Percentiles rank a stretch among this genome's conserved stretches.
Conservation (phyloP, 805 yeast species). For the Kazachstania africana region DNA sequence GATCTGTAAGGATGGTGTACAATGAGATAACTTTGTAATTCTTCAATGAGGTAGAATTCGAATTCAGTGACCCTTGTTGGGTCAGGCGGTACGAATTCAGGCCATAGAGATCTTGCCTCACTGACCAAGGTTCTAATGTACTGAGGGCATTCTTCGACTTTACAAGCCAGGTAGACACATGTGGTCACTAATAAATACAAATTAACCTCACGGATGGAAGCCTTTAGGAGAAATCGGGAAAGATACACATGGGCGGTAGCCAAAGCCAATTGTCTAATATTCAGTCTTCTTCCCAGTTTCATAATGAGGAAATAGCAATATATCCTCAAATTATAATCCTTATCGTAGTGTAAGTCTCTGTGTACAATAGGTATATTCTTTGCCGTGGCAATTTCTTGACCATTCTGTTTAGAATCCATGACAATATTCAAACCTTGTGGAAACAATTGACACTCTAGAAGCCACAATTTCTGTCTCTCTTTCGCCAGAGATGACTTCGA, state of each 20-base stretch:
- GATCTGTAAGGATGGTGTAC: constrained; percentile 68
- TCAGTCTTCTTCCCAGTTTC: constrained; percentile 67
- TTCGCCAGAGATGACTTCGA: constrained; percentile 45
- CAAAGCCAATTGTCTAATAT: constrained; percentile 69
- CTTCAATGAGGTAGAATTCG: constrained; percentile 88
- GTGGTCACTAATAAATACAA: constrained; percentile 73
- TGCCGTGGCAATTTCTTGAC: constrained; percentile 19
- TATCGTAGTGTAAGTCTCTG: constrained; percentile 30
- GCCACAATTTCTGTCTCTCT: constrained; percentile 32
- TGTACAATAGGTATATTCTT: constrained; percentile 30
- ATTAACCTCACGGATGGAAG: constrained; percentile 70
- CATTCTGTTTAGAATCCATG: constrained; percentile 20
- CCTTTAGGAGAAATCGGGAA: constrained; percentile 63
- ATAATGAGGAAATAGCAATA: constrained; percentile 67
- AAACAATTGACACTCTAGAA: constrained; percentile 27
- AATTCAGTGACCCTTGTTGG: constrained; percentile 87
- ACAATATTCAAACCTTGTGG: constrained; percentile 26
- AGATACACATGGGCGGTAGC: constrained; percentile 84
- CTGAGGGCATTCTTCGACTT: constrained; percentile 91
- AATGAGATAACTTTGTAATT: constrained; percentile 59
- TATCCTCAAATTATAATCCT: constrained; percentile 56
- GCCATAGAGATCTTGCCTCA: constrained; percentile 88
- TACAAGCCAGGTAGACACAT: constrained; percentile 79
- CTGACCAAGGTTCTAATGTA: constrained; percentile 74
- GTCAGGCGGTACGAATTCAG: constrained; percentile 87